Evolutionary conservation across 2,329 filamentous ascomycete species (phyloP).

Genomic region (Cordyceps pruinosa): DNA sequence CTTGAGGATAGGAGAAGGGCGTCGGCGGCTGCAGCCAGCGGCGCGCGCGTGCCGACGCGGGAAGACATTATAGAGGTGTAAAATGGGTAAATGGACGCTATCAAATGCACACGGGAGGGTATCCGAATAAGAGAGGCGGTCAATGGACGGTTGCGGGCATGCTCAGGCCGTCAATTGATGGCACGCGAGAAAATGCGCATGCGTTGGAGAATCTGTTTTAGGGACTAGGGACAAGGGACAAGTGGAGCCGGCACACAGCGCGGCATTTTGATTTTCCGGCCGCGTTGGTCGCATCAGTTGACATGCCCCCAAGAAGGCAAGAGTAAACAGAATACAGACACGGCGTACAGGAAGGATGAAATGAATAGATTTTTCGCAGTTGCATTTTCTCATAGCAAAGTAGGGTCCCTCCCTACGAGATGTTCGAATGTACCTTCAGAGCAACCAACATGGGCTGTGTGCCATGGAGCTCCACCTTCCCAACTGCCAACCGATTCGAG

Average conservation of each 20-base stretch:
- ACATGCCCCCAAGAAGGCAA: too few species aligned
- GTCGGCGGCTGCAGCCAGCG: slow-evolving; percentile 25
- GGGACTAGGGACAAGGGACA: not conserved
- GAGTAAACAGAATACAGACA: not conserved
- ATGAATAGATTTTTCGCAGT: not conserved
- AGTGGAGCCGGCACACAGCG: not conserved
- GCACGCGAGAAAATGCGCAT: slow-evolving; percentile 11
- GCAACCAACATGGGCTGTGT: not conserved
- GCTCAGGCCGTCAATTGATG: slow-evolving; percentile 20
- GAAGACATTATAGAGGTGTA: slow-evolving; percentile 21
- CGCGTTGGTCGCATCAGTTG: not conserved
- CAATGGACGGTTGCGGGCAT: slow-evolving; percentile 13
- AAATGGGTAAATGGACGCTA: not conserved
- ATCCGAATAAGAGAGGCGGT: slow-evolving; percentile 1
- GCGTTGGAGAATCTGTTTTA: slow-evolving; percentile 11
- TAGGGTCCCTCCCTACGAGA: too few species aligned
- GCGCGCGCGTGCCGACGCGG: slow-evolving; percentile 18
- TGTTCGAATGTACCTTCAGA: not conserved
- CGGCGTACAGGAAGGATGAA: too few species aligned
- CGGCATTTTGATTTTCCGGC: slow-evolving; percentile 11
- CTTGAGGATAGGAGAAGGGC: slow-evolving; percentile 22
- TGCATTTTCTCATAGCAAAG: not conserved
- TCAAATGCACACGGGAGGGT: not conserved
- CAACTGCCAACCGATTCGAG: slow-evolving; percentile 7
- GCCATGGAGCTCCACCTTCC: not conserved